Evolutionary conservation across 345 rosid genomes (phyloP).

Genomic region (Excoecaria agallocha): DNA sequence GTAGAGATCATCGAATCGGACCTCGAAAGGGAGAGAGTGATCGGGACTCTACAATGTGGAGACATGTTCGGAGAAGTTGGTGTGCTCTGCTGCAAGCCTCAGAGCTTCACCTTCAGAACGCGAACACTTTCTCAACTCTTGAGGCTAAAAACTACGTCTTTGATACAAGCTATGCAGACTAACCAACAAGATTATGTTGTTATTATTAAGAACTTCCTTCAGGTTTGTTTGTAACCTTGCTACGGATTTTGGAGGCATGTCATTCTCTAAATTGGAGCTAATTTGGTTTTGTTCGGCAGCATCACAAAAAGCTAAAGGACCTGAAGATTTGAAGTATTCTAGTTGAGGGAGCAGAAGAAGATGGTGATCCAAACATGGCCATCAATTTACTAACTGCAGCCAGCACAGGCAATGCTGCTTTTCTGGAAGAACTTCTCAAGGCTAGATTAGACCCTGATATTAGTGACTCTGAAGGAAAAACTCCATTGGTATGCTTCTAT

Average conservation of each 20-base stretch:
- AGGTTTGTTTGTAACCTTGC: slow-evolving; percentile 31
- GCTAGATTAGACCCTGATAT: slow-evolving; percentile 75
- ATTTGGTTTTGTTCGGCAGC: slow-evolving; percentile 34
- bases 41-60: slow-evolving; percentile 57
- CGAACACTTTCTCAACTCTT: slow-evolving; percentile 77
- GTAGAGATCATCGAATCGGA: slow-evolving; percentile 64
- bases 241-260: too few species aligned
- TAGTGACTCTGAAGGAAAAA: slow-evolving; percentile 63
- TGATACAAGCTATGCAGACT: slow-evolving; percentile 65
- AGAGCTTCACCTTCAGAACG: slow-evolving; percentile 65
- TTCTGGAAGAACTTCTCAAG: slow-evolving; percentile 76
- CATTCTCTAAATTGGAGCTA: too few species aligned
- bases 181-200: slow-evolving; percentile 63
- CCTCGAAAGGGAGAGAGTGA: slow-evolving; percentile 49
- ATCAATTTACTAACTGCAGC: slow-evolving; percentile 53
- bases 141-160: slow-evolving; percentile 57
- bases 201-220: slow-evolving; percentile 72
- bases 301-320: slow-evolving; percentile 55
- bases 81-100: slow-evolving; percentile 71
- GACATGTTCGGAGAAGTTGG: slow-evolving; percentile 93
- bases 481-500: slow-evolving; percentile 56
- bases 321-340: slow-evolving; percentile 42
- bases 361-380: slow-evolving; percentile 40
- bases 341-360: slow-evolving; percentile 44
- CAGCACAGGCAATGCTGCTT: slow-evolving; percentile 70